phyloP scores from a whole-genome alignment of 768 basidiomycete species.

The Boletus subcaerulescens region DNA sequence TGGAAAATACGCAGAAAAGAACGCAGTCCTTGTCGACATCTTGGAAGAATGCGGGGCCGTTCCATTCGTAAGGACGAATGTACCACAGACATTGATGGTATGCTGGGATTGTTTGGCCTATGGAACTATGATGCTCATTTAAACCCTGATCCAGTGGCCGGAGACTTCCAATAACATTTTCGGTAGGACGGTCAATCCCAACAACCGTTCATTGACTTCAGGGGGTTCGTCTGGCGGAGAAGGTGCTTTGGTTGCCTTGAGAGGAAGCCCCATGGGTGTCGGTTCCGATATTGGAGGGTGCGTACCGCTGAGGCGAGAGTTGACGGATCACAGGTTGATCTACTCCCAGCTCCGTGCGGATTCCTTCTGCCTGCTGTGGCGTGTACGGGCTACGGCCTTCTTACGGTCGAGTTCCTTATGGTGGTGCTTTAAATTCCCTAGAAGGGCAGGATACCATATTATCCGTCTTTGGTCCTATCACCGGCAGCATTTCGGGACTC shows the following conservation, averaged over 20 bases:
- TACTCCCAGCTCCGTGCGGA: constrained; percentile 57
- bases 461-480: constrained; percentile 75
- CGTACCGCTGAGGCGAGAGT: constrained; percentile 4
- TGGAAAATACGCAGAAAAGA: constrained; percentile 53
- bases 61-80: constrained; percentile 67
- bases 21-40: constrained; percentile 64
- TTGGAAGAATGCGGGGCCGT: constrained; percentile 68
- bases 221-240: constrained; percentile 90
- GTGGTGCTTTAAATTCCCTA: constrained; percentile 59
- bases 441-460: constrained; percentile 70
- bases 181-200: constrained; percentile 75
- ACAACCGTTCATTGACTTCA: constrained; percentile 63
- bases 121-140: neutral
- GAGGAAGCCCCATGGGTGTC: constrained; percentile 53
- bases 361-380: constrained; percentile 66
- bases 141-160: constrained; percentile 51
- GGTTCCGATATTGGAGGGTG: constrained; percentile 84
- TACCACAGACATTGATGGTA: constrained; percentile 79
- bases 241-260: constrained; percentile 62
- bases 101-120: neutral
- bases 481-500: constrained; percentile 55
- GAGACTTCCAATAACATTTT: constrained; percentile 81
- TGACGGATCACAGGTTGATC: neutral
- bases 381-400: constrained; percentile 72
- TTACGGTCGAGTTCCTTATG: constrained; percentile 66